Evolutionary conservation across 768 basidiomycete genomes (phyloP).

Genomic region (Phylloporus rhodoxanthus): DNA sequence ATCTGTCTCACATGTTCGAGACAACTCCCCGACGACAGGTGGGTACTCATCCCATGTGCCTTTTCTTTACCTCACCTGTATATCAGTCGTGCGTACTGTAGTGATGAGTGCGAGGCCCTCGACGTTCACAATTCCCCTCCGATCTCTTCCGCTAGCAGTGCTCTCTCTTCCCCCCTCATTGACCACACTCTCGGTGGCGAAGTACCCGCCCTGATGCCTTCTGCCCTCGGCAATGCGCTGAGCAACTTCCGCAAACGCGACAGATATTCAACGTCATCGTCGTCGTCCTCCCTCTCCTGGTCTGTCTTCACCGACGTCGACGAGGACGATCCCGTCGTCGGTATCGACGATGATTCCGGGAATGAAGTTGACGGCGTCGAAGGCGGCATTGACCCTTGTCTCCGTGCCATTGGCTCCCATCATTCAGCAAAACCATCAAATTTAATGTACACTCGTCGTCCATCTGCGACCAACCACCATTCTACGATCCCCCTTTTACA

Average conservation of each 20-base stretch:
- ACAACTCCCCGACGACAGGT: constrained; percentile 59
- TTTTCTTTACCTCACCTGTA: constrained; percentile 15
- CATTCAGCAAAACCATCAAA: constrained; percentile 37
- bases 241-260: constrained; percentile 39
- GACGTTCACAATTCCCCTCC: constrained; percentile 60
- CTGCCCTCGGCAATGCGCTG: constrained; percentile 51
- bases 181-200: constrained; percentile 50
- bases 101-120: constrained; percentile 55
- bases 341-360: constrained; percentile 32
- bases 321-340: constrained; percentile 37
- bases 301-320: constrained; percentile 63
- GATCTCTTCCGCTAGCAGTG: constrained; percentile 58
- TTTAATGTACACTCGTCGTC: constrained; percentile 62
- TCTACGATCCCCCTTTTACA: constrained; percentile 55
- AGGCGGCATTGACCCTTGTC: constrained; percentile 33
- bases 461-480: constrained; percentile 64
- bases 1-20: constrained; percentile 69
- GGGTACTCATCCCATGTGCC: constrained; percentile 25
- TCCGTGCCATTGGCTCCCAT: constrained; percentile 38
- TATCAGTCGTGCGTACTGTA: constrained; percentile 64
- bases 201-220: constrained; percentile 60
- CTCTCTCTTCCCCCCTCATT: constrained; percentile 62
- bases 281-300: constrained; percentile 64
- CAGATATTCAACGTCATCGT: constrained; percentile 55
- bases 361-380: constrained; percentile 32